Percentiles rank a stretch among this genome's conserved stretches.
Evolutionary conservation across 306 rosid genomes (phyloP).

Genomic region (Lotus japonicus): DNA sequence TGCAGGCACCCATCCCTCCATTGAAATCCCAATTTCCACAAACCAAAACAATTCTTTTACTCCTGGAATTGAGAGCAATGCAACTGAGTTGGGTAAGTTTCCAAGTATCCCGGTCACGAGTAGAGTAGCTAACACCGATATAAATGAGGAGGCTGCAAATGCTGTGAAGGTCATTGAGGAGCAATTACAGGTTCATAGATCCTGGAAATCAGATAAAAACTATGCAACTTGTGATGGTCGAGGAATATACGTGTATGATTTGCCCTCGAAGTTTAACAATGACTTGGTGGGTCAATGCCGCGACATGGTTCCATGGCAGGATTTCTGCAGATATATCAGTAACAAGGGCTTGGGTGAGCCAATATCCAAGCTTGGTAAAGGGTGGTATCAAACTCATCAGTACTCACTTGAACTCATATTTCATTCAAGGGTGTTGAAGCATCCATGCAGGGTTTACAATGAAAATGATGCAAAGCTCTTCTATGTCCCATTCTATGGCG

Average conservation of each 20-base stretch:
- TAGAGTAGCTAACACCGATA: neutral
- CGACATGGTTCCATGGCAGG: constrained; percentile 59
- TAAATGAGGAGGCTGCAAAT: constrained; percentile 30
- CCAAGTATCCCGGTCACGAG: constrained; percentile 1
- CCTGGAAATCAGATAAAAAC: constrained; percentile 43
- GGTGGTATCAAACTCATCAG: constrained; percentile 69
- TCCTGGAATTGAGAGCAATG: constrained; percentile 10
- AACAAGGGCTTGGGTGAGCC: constrained; percentile 57
- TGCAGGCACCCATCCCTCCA: constrained; percentile 55
- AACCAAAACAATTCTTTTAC: constrained; percentile 8
- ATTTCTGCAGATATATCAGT: constrained; percentile 48
- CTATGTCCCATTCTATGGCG: constrained; percentile 72
- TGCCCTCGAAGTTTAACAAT: constrained; percentile 66
- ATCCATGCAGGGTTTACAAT: constrained; percentile 56
- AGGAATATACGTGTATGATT: constrained; percentile 63
- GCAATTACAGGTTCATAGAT: constrained; percentile 47
- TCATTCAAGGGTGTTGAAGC: constrained; percentile 52
- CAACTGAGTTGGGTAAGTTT: neutral
- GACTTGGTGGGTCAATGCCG: constrained; percentile 63
- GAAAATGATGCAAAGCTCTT: constrained; percentile 53
- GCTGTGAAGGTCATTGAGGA: constrained; percentile 49
- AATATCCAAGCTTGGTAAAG: constrained; percentile 48
- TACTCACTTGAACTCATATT: constrained; percentile 66
- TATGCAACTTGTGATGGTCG: constrained; percentile 36
- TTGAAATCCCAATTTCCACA: constrained; percentile 36